phyloP scores from a whole-genome alignment of 371 early-diverging fungal species.

The Mortierella polycephala region DNA sequence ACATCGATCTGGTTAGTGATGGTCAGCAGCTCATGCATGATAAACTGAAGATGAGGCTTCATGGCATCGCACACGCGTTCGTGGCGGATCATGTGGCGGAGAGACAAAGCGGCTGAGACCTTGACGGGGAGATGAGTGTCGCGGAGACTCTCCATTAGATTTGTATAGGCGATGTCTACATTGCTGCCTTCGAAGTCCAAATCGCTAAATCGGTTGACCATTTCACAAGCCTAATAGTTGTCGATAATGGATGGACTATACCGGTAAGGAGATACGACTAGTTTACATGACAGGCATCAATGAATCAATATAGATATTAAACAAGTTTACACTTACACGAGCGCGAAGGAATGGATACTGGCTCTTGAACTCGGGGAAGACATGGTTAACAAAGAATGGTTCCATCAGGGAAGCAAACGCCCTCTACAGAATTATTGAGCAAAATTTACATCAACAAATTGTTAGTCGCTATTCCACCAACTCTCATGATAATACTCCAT shows the following conservation, averaged over 20 bases:
- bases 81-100: slow-evolving; percentile 81
- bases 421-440: slow-evolving; percentile 7
- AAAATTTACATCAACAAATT: not conserved
- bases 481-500: not conserved
- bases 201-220: slow-evolving; percentile 54
- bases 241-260: slow-evolving; percentile 57
- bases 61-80: slow-evolving; percentile 77
- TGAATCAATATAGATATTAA: slow-evolving; percentile 17
- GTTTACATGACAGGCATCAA: slow-evolving; percentile 51
- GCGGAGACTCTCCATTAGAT: slow-evolving; percentile 71
- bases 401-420: slow-evolving; percentile 69
- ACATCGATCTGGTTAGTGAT: slow-evolving; percentile 91
- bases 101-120: slow-evolving; percentile 83
- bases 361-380: slow-evolving; percentile 89
- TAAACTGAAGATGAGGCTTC: slow-evolving; percentile 77
- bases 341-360: slow-evolving; percentile 83
- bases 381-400: slow-evolving; percentile 80
- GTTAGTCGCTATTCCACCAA: not conserved
- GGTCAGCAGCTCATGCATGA: slow-evolving; percentile 85
- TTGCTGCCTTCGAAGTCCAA: slow-evolving; percentile 61
- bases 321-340: slow-evolving; percentile 58
- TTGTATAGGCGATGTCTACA: slow-evolving; percentile 66
- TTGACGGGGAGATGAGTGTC: slow-evolving; percentile 88
- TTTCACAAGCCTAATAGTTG: slow-evolving; percentile 58
- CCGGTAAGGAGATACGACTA: slow-evolving; percentile 32